Evolutionary conservation across 164 flowering plant genomes (phyloP), one percentile per base, ranked within the genome.

Genomic region (Chimonanthus salicifolius): DNA sequence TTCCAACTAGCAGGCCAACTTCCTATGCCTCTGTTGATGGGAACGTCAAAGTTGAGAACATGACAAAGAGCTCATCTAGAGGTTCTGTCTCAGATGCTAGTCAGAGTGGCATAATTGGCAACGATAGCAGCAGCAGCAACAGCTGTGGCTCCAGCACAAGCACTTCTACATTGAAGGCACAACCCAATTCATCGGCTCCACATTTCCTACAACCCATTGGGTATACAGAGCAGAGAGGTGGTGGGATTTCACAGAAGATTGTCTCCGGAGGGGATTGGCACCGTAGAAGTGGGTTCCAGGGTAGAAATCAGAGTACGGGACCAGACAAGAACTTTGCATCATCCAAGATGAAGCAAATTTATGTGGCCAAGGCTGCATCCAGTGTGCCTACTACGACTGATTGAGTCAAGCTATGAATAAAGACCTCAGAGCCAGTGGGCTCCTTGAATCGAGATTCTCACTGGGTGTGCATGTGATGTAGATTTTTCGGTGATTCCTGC

Each of bases 311-410:
- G 15, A 70, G 81, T 7, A 88, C 83, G 80, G 75, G 70, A 64
- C 66, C 82, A 18, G 97, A 88, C 4, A 92, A 86, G 82, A 79
- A 71, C 73, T 80, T 80, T 21, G 79, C 81, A 7, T 33, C 84
- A 48, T 49, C 88, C 49, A 92, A 88, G 81, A 77, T 87, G 80
- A 92, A 90, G 83, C 97, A 92, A 78, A 84, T 94, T 9, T 92
- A 94, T 79, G 97, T 94, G 68, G 88, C 96, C n/a, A 94, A 94
- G 75, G 88, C 92, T 74, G 63, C 85, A 47, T 47, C 80, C 0
- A 76, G 71, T 66, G 87, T 84, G 54, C 74, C 44, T 21, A 63
- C 81, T 16, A 18, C 86, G 49, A 46, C 74, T 6, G 64, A 44
- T 68, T 77, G 73, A 77, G 4, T 63, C 10, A 8, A 33, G 9